Conservation (phyloP, 768 basidiomycete genomes). For the Hericium rajendrae region DNA sequence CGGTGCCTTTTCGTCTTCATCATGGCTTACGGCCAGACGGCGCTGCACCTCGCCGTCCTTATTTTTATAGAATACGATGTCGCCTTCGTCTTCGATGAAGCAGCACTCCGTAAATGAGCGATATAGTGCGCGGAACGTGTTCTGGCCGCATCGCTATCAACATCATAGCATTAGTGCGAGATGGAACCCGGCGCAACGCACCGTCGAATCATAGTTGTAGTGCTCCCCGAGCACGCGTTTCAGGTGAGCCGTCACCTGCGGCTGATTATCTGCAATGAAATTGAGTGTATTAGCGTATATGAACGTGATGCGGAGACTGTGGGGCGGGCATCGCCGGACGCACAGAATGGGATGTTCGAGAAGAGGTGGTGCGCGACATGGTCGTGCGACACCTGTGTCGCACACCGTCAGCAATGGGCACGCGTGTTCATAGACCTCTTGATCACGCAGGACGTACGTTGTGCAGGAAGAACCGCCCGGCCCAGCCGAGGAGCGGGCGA, state of each 20-base stretch:
- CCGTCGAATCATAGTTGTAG: neutral
- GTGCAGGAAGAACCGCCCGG: neutral
- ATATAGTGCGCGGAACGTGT: conserved; percentile 30
- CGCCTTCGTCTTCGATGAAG: conserved; percentile 93
- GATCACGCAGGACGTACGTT: neutral
- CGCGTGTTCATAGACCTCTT: neutral
- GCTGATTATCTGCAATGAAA: conserved; percentile 72
- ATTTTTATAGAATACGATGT: conserved; percentile 91
- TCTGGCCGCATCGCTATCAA: neutral
- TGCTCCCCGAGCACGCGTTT: neutral
- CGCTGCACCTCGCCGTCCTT: neutral
- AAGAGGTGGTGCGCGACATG: conserved; percentile 43
- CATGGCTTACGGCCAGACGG: neutral
- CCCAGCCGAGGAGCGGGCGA: conserved; percentile 56
- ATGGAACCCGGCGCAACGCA: neutral
- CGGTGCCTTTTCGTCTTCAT: no score
- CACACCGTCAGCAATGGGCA: conserved; percentile 24
- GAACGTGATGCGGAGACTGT: no score
- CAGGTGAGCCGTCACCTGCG: conserved; percentile 24
- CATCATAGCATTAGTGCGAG: neutral
- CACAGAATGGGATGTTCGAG: neutral
- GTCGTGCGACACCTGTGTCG: conserved; percentile 79
- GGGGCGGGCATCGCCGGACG: conserved; percentile 14
- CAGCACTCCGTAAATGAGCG: conserved; percentile 74
- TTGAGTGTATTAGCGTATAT: neutral